These are phyloP conservation scores for Phaeosphaeria sp. DNA, from an alignment of 2,329 filamentous ascomycete genomes.

Conservation along the genomic window DNA sequence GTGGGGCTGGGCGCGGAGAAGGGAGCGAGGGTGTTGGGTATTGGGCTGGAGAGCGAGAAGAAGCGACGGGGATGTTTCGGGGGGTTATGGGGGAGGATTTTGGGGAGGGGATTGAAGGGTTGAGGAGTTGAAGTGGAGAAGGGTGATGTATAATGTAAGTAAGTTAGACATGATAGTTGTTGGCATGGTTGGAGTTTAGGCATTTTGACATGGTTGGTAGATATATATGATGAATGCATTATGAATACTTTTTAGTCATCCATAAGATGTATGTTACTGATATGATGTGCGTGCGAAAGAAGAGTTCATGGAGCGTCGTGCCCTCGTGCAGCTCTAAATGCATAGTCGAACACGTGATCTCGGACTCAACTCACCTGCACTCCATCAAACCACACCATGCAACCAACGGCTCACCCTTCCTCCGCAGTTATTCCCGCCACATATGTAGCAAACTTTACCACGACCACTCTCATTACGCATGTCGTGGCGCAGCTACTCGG, in stretches of 20 bases:
- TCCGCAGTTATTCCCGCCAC: too few species aligned
- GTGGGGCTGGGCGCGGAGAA: slow-evolving; percentile 21
- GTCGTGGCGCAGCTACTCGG: neutral
- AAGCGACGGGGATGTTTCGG: slow-evolving; percentile 5
- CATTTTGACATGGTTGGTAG: neutral
- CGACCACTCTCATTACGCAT: neutral
- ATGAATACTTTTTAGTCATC: too few species aligned
- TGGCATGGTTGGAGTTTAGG: neutral
- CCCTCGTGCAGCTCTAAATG: too few species aligned
- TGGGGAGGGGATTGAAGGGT: neutral
- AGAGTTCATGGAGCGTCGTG: too few species aligned
- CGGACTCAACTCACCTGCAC: too few species aligned
- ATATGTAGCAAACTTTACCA: too few species aligned
- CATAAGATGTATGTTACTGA: too few species aligned
- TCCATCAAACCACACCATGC: too few species aligned
- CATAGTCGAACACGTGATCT: too few species aligned
- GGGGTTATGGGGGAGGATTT: slow-evolving; percentile 4
- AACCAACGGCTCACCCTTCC: too few species aligned
- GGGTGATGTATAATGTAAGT: neutral
- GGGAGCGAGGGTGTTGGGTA: slow-evolving; percentile 8
- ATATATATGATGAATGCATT: neutral
- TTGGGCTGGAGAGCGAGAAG: slow-evolving; percentile 1
- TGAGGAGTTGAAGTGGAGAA: neutral
- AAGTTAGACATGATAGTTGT: neutral
- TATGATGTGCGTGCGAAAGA: too few species aligned